phyloP scores from a whole-genome alignment of 495 filamentous ascomycete genomes.

The Xylaria nigripes region DNA sequence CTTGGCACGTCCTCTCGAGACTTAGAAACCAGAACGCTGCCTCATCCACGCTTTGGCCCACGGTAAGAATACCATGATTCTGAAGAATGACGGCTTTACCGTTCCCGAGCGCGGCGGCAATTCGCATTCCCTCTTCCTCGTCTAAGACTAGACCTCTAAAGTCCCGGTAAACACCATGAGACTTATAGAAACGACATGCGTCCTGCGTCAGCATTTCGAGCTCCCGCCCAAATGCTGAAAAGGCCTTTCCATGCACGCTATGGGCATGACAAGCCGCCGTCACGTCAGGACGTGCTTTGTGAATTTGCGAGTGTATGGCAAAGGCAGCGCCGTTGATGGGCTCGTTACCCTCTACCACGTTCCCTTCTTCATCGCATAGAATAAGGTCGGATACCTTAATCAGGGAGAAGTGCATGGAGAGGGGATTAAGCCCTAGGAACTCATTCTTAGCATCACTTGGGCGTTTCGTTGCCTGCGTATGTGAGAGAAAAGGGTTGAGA shows the following conservation, averaged over 20 bases:
- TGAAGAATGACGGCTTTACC: constrained; percentile 59
- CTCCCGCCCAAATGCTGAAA: constrained; percentile 39
- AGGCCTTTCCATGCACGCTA: constrained; percentile 43
- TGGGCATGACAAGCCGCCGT: constrained; percentile 46
- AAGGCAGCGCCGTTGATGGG: constrained; percentile 55
- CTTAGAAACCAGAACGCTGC: constrained; percentile 61
- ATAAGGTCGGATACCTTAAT: constrained; percentile 45
- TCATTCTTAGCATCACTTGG: neutral
- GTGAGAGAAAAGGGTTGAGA: neutral
- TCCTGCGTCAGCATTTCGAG: constrained; percentile 44
- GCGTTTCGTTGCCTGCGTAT: neutral
- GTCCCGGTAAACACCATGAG: constrained; percentile 32
- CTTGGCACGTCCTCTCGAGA: constrained; percentile 57
- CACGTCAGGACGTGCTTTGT: constrained; percentile 43
- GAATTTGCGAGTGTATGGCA: constrained; percentile 48
- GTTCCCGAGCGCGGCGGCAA: constrained; percentile 50
- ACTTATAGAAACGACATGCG: constrained; percentile 48
- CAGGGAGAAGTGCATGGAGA: constrained; percentile 50
- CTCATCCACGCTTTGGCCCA: constrained; percentile 56
- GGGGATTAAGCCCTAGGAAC: constrained; percentile 39
- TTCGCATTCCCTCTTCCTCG: constrained; percentile 51
- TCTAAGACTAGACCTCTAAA: constrained; percentile 47
- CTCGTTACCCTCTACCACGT: constrained; percentile 40
- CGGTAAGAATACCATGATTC: constrained; percentile 61
- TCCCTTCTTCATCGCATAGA: constrained; percentile 45